These are phyloP conservation scores for Dalbergia oliveri DNA, from an alignment of 306 rosid genomes.

Conservation along the genomic window DNA sequence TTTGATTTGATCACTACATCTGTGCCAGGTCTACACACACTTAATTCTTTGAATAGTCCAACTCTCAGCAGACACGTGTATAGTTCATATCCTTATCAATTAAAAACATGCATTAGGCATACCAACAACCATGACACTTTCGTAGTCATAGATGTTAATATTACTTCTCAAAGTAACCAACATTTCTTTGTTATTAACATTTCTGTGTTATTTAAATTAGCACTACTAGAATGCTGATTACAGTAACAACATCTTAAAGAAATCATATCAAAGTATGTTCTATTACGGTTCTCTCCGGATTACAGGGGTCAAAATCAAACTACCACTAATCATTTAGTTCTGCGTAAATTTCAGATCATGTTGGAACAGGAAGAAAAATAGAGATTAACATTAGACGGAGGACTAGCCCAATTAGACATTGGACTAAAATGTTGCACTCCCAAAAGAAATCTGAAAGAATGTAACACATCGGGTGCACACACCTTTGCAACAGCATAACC, in stretches of 20 bases:
- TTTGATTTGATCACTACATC: neutral
- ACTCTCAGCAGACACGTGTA: too few relatives aligned
- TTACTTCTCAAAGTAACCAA: too few relatives aligned
- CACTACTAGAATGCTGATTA: neutral
- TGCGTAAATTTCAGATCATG: neutral
- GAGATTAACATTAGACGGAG: neutral
- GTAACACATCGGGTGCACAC: constrained; percentile 44
- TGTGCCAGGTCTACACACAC: too few relatives aligned
- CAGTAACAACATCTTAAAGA: neutral
- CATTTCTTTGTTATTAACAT: neutral
- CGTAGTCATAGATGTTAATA: too few relatives aligned
- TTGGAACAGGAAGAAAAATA: constrained; percentile 13
- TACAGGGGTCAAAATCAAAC: constrained; percentile 28
- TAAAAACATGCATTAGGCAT: too few relatives aligned
- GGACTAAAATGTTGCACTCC: constrained; percentile 38
- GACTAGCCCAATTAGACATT: neutral
- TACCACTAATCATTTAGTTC: constrained; percentile 9
- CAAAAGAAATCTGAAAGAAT: constrained; percentile 23
- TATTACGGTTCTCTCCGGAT: constrained; percentile 20
- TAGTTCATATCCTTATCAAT: too few relatives aligned
- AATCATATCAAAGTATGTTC: constrained; percentile 31
- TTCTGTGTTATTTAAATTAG: constrained; percentile 6
- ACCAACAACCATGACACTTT: too few relatives aligned
- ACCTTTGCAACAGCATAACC: constrained; percentile 80
- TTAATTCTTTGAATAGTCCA: too few relatives aligned